Base-by-base conservation (phyloP, 2,329 filamentous ascomycete species). In the Dichotomopilus funicola region DNA sequence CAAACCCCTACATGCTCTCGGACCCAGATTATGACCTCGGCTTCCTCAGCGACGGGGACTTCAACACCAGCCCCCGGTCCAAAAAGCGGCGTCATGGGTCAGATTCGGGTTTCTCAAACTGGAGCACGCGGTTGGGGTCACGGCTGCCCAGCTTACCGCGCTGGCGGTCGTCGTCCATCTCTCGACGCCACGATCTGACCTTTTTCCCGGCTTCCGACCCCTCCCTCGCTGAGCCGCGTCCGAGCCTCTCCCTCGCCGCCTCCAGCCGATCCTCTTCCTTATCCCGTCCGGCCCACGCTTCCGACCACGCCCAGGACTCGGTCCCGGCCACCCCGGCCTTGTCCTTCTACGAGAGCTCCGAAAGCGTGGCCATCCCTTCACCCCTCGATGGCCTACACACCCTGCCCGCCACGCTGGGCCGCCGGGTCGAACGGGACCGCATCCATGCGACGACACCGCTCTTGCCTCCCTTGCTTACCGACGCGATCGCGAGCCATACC, bases 231-330 rank as follows among this genome's bases (percentile, higher is more conserved):
- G 91, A 96, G 66, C 88, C 86, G 55, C 84, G 85, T 52, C 76
- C 88, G 31, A 82, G 85, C 13, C 63, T 76, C 13, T 87, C 85
- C 1, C 76, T 80, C 49, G 79, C 84, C 6, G 78, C 85, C 2
- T 92, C 89, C 2, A 88, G 89, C 63, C 82, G 88, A 52, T 88
- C 89, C 1, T 91, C 89, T 1, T 91, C 87, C n/a, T 75, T 88
- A 52, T 89, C 88, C 9, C 78, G 79, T 37, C 81, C 82, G 1
- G 73, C 75, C 58, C 77, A 71, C 44, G 65, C 67, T 7, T 65
- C 68, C 1, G 78, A 81, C 49, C 72, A 67, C 60, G 65, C 65
- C 55, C 72, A 74, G 49, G 83, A 86, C 52, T 74, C 76, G 45
- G 73, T 83, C 35, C 80, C 84, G 6, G 77, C 80, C 1, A 86